Conservation (phyloP, 2,329 filamentous ascomycete species). For the Fusarium concolor region DNA sequence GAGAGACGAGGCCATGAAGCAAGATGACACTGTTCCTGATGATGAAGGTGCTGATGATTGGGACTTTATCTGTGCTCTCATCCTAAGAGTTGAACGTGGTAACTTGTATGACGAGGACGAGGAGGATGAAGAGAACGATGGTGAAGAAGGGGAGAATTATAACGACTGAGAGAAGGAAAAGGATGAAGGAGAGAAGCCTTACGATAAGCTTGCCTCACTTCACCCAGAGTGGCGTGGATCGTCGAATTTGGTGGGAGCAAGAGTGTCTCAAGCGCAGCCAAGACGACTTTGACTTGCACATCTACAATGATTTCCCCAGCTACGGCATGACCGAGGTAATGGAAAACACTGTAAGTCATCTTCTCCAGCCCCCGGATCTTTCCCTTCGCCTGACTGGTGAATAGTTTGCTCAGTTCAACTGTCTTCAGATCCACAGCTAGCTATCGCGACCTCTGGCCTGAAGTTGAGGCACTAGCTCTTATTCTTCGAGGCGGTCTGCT, state of each 20-base stretch:
- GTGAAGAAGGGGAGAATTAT: neutral
- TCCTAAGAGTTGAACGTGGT: neutral
- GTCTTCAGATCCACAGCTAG: slow-evolving; percentile 16
- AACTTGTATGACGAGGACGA: neutral
- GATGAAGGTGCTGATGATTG: slow-evolving; percentile 35
- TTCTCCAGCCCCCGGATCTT: too few species aligned
- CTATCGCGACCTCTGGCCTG: slow-evolving; percentile 41
- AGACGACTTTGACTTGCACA: slow-evolving; percentile 57
- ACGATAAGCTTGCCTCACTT: slow-evolving; percentile 34
- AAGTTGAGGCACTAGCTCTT: slow-evolving; percentile 40
- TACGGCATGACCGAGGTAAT: slow-evolving; percentile 57
- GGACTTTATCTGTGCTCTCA: slow-evolving; percentile 38
- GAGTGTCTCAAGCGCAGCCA: slow-evolving; percentile 45
- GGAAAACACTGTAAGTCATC: slow-evolving; percentile 51
- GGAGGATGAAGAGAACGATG: neutral
- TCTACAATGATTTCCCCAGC: slow-evolving; percentile 55
- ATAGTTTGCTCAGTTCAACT: slow-evolving; percentile 52
- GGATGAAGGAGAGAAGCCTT: neutral
- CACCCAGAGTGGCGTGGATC: slow-evolving; percentile 31
- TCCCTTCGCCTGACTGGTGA: neutral
- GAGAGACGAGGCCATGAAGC: slow-evolving; percentile 34
- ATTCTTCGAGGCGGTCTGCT: slow-evolving; percentile 5
- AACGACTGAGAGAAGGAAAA: neutral
- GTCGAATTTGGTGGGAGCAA: slow-evolving; percentile 33
- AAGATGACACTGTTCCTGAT: slow-evolving; percentile 10